These are phyloP conservation scores for Basipetospora chlamydospora DNA, from an alignment of 2,329 filamentous ascomycete genomes.

Conservation along the genomic window DNA sequence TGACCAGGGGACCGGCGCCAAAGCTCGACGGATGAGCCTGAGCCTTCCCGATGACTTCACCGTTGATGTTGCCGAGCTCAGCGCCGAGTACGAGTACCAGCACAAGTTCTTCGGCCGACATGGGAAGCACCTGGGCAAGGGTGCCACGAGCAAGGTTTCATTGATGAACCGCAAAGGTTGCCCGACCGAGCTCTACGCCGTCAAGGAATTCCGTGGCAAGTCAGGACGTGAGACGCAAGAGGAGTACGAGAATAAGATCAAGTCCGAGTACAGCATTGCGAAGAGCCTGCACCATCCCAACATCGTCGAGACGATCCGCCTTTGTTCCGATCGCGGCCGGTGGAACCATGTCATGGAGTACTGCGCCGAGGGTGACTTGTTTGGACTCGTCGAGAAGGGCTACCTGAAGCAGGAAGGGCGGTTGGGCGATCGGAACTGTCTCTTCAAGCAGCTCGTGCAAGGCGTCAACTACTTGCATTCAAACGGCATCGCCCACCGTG, in stretches of 20 bases:
- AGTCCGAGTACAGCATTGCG: conserved; percentile 78
- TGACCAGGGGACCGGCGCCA: conserved; percentile 58
- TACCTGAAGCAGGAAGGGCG: conserved; percentile 52
- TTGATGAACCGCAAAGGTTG: conserved; percentile 61
- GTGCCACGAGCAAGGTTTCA: conserved; percentile 68
- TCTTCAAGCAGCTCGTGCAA: conserved; percentile 80
- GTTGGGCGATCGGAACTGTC: conserved; percentile 56
- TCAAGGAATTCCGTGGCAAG: conserved; percentile 75
- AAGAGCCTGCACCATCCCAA: conserved; percentile 79
- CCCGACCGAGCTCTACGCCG: conserved; percentile 56
- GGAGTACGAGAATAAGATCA: conserved; percentile 80
- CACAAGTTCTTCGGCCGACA: conserved; percentile 58
- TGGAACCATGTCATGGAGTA: conserved; percentile 95
- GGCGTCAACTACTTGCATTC: conserved; percentile 70
- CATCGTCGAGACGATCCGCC: conserved; percentile 63
- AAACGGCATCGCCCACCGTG: conserved; percentile 77
- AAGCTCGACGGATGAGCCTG: conserved; percentile 63
- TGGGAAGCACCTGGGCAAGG: conserved; percentile 65
- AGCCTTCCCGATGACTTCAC: conserved; percentile 60
- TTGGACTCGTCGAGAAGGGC: conserved; percentile 55
- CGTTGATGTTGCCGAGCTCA: conserved; percentile 54
- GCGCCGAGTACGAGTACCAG: conserved; percentile 54
- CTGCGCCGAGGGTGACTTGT: conserved; percentile 70
- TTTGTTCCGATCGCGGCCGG: conserved; percentile 59
- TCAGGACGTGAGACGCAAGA: conserved; percentile 52